These are phyloP conservation scores for Asterochloris erici DNA, from an alignment of 139 green algal genomes.

Conservation along the genomic window DNA sequence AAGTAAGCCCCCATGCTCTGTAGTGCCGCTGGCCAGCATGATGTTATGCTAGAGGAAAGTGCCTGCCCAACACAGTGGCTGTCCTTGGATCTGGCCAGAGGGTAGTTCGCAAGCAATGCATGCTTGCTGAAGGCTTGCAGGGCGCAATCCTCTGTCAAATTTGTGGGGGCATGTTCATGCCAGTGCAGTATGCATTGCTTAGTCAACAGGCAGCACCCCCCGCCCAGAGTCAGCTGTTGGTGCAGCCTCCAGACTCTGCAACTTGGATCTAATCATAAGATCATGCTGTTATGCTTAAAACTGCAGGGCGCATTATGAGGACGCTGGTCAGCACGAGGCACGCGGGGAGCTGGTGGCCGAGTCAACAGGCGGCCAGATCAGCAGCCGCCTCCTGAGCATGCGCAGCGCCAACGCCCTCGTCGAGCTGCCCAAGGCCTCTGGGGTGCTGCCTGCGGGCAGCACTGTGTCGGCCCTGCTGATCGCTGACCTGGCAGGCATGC, in stretches of 20 bases:
- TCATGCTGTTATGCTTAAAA: not conserved
- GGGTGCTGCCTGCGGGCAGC: slow-evolving; percentile 45
- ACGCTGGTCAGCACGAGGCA: not conserved
- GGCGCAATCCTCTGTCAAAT: not conserved
- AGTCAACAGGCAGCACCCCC: not conserved
- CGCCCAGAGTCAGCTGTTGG: not conserved
- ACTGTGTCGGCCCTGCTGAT: slow-evolving; percentile 72
- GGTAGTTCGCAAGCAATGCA: not conserved
- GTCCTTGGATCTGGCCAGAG: not conserved
- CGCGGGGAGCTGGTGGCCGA: slow-evolving; percentile 52
- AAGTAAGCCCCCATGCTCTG: not conserved
- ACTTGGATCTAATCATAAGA: not conserved
- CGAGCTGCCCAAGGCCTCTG: slow-evolving; percentile 55
- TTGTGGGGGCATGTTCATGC: not conserved
- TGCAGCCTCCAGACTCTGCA: not conserved
- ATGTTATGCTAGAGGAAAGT: not conserved
- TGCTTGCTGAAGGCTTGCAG: not conserved
- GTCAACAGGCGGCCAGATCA: slow-evolving; percentile 93
- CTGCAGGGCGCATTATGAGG: slow-evolving; percentile 14
- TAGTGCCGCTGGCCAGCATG: not conserved
- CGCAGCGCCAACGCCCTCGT: slow-evolving; percentile 67
- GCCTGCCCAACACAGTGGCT: not conserved
- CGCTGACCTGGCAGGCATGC: slow-evolving; percentile 46
- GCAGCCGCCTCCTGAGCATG: slow-evolving; percentile 82
- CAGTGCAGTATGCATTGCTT: not conserved